Percentiles rank a stretch among this genome's conserved stretches.
Evolutionary conservation across 202 grass and related monocot genomes (phyloP).

Genomic region (Musa balbisiana): DNA sequence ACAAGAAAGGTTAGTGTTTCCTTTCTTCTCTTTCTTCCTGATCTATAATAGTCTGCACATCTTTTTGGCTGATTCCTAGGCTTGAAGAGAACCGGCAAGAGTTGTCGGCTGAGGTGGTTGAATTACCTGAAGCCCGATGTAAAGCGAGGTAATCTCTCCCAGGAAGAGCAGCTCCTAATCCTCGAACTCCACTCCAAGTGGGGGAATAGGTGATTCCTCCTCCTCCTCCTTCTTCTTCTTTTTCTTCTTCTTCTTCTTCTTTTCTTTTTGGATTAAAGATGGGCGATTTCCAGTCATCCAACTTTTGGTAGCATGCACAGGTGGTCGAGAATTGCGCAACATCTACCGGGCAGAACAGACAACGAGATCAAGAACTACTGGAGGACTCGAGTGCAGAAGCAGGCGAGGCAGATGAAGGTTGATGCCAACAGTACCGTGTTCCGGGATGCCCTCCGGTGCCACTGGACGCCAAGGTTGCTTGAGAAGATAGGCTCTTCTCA

Average conservation of each 20-base stretch:
- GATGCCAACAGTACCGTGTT: background rate
- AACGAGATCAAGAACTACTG: slow-evolving; percentile 4
- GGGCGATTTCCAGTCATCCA: background rate
- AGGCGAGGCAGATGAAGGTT: background rate
- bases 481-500: background rate
- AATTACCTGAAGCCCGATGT: background rate
- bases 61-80: background rate
- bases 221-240: background rate
- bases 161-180: background rate
- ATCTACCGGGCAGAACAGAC: background rate
- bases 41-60: too few species aligned
- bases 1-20: background rate
- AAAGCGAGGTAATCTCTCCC: background rate
- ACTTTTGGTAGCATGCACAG: background rate
- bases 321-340: background rate
- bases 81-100: slow-evolving; percentile 1
- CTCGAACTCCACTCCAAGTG: slow-evolving; percentile 1
- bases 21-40: background rate
- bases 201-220: background rate
- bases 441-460: background rate
- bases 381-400: background rate
- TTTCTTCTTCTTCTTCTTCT: background rate
- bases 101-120: background rate
- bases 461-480: background rate
- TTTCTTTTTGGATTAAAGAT: too few species aligned